These are phyloP conservation scores for Inosperma sp. DNA, from an alignment of 768 basidiomycete genomes.

Conservation along the genomic window DNA sequence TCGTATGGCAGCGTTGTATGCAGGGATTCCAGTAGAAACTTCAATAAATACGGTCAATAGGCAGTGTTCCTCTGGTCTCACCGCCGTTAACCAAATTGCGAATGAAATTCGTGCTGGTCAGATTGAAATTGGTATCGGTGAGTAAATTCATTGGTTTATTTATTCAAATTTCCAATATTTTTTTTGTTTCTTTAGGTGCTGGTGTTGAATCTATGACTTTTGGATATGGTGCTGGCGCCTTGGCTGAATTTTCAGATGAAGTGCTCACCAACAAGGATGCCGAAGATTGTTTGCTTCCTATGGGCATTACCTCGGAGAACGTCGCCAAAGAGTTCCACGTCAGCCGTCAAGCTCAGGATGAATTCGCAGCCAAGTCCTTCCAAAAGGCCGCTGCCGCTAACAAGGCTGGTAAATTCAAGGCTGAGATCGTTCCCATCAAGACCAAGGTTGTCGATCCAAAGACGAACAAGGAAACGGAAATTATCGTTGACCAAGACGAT, in stretches of 20 bases:
- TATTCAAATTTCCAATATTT: slow-evolving; percentile 1
- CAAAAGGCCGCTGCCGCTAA: slow-evolving; percentile 78
- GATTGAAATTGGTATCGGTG: slow-evolving; percentile 88
- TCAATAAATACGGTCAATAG: slow-evolving; percentile 82
- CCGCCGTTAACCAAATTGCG: slow-evolving; percentile 77
- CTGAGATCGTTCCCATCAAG: slow-evolving; percentile 79
- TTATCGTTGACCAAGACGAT: slow-evolving; percentile 77
- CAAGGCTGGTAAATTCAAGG: slow-evolving; percentile 75
- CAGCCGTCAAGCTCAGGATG: slow-evolving; percentile 74
- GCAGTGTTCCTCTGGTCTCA: slow-evolving; percentile 86
- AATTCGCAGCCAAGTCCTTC: slow-evolving; percentile 80
- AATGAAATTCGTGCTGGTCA: slow-evolving; percentile 73
- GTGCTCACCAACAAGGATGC: slow-evolving; percentile 65
- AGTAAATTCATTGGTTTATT: slow-evolving; percentile 20
- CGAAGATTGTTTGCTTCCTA: slow-evolving; percentile 78
- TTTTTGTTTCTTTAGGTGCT: slow-evolving; percentile 46
- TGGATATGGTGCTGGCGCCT: slow-evolving; percentile 58
- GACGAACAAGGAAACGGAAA: slow-evolving; percentile 59
- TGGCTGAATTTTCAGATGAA: slow-evolving; percentile 57
- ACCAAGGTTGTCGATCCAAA: slow-evolving; percentile 69
- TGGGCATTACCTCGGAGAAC: slow-evolving; percentile 96
- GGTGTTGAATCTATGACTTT: slow-evolving; percentile 90
- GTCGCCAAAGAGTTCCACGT: slow-evolving; percentile 76
- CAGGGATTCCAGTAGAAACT: slow-evolving; percentile 76
- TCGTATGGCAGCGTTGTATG: slow-evolving; percentile 81